Conservation (phyloP, 2,329 filamentous ascomycete species). For the Epichloe sylvatica region DNA sequence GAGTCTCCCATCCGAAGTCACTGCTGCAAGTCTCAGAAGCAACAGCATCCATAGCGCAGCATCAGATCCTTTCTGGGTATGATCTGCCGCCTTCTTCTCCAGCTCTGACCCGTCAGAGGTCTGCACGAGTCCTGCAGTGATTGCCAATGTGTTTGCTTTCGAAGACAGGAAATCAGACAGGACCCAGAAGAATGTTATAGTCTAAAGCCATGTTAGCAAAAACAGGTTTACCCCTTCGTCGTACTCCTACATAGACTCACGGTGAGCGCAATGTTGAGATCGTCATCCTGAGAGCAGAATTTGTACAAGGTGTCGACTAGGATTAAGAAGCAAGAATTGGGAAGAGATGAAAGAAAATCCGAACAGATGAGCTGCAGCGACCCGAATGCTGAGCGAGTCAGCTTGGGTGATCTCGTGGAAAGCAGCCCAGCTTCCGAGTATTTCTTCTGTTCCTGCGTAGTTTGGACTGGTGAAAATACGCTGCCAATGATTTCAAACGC, state of each 20-base stretch:
- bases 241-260: slow-evolving; percentile 29
- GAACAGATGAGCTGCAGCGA: slow-evolving; percentile 88
- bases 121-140: slow-evolving; percentile 42
- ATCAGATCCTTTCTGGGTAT: slow-evolving; percentile 46
- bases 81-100: slow-evolving; percentile 42
- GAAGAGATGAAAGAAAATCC: slow-evolving; percentile 69
- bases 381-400: slow-evolving; percentile 76
- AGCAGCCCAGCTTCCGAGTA: slow-evolving; percentile 21
- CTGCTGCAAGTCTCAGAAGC: slow-evolving; percentile 53
- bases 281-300: slow-evolving; percentile 79
- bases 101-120: slow-evolving; percentile 37
- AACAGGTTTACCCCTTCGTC: background rate
- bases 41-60: slow-evolving; percentile 69
- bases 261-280: slow-evolving; percentile 89
- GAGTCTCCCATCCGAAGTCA: slow-evolving; percentile 56
- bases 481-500: slow-evolving; percentile 75
- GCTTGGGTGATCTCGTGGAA: slow-evolving; percentile 49
- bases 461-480: slow-evolving; percentile 46
- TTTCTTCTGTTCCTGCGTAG: slow-evolving; percentile 19
- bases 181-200: slow-evolving; percentile 92
- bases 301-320: slow-evolving; percentile 79
- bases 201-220: slow-evolving; percentile 31
- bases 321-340: slow-evolving; percentile 56
- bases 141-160: slow-evolving; percentile 42
- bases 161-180: slow-evolving; percentile 72